Conservation (phyloP, 1,284 basidiomycete genomes). For the Leccinum fuscescens region DNA sequence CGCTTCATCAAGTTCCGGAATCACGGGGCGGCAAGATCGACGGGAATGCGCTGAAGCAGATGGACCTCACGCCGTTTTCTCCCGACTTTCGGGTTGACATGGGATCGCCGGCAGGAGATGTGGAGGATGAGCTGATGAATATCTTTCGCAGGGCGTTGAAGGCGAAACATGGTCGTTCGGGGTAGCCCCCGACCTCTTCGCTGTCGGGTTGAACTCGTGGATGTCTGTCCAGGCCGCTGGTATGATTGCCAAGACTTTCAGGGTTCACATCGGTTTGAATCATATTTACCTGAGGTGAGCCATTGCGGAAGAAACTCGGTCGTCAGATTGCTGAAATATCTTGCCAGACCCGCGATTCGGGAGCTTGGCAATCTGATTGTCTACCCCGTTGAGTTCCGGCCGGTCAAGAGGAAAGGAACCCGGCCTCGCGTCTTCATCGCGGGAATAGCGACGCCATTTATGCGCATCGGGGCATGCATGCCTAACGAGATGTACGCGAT, state of each 20-base stretch:
- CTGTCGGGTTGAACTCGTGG: constrained; percentile 30
- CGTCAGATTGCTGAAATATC: neutral
- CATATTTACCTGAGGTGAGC: constrained; percentile 30
- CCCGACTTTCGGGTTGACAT: constrained; percentile 24
- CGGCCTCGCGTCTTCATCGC: constrained; percentile 28
- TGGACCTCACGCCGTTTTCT: constrained; percentile 26
- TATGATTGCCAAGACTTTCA: constrained; percentile 30
- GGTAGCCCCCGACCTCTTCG: constrained; percentile 29
- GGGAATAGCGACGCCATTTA: constrained; percentile 32
- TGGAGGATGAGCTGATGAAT: constrained; percentile 26
- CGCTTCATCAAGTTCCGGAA: constrained; percentile 20
- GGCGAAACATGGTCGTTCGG: constrained; percentile 19
- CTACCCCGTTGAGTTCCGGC: constrained; percentile 29
- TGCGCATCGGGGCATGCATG: constrained; percentile 33
- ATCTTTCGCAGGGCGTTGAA: constrained; percentile 27
- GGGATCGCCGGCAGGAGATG: constrained; percentile 26
- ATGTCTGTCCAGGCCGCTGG: constrained; percentile 34
- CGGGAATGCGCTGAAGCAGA: constrained; percentile 28
- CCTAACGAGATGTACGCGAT: constrained; percentile 34
- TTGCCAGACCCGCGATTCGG: constrained; percentile 24
- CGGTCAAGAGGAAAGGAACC: constrained; percentile 32
- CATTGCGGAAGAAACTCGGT: neutral
- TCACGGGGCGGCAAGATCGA: constrained; percentile 31
- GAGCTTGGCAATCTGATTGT: constrained; percentile 28
- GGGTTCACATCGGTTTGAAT: constrained; percentile 31